Conservation (phyloP, 345 rosid species). For the Murraya koenigii region DNA sequence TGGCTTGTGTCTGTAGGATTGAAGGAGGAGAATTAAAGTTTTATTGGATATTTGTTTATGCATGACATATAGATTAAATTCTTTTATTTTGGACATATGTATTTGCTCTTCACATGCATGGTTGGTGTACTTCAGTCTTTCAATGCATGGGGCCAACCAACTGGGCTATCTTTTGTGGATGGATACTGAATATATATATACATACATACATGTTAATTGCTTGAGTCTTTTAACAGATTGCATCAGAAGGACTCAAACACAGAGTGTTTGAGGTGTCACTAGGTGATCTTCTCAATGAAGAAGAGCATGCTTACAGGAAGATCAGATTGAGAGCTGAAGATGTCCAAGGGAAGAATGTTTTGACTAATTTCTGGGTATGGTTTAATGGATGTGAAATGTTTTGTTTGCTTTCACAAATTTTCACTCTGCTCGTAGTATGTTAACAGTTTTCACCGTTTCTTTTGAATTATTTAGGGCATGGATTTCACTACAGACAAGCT, state of each 20-base stretch:
- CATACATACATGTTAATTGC: neutral
- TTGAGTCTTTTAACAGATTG: constrained; percentile 51
- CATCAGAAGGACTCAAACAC: constrained; percentile 94
- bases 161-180: neutral
- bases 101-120: neutral
- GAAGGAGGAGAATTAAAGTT: neutral
- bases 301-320: constrained; percentile 85
- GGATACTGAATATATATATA: too few species aligned
- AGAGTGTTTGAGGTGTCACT: constrained; percentile 48
- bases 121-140: neutral
- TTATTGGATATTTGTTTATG: neutral
- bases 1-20: neutral
- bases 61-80: neutral
- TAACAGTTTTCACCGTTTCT: neutral
- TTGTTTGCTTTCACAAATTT: neutral
- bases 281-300: constrained; percentile 73
- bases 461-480: constrained; percentile 62
- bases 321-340: constrained; percentile 94
- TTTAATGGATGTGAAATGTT: neutral
- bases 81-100: neutral
- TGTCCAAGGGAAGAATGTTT: constrained; percentile 84
- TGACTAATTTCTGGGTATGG: constrained; percentile 94
- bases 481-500: constrained; percentile 87
- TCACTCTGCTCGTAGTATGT: neutral
- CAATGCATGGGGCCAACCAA: neutral